phyloP scores from a whole-genome alignment of 2,329 filamentous ascomycete species.

The Ceratocystiopsis minuta region DNA sequence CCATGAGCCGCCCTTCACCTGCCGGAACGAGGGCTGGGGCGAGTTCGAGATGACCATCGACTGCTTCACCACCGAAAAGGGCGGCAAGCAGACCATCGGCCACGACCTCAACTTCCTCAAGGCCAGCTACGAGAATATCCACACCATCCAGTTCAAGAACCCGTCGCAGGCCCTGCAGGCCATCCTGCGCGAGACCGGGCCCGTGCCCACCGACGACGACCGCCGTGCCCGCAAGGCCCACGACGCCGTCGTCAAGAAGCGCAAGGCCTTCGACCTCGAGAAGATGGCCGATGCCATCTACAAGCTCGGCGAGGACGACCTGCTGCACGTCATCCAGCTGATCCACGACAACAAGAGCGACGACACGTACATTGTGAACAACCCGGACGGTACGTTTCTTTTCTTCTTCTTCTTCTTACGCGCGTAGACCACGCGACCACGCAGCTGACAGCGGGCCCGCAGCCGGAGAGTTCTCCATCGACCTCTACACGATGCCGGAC shows the following conservation, averaged over 20 bases:
- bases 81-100: conserved; percentile 55
- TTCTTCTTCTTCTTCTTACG: conserved; percentile 5
- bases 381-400: conserved; percentile 58
- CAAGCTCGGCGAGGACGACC: conserved; percentile 79
- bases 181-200: conserved; percentile 64
- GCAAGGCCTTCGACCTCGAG: conserved; percentile 67
- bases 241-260: conserved; percentile 57
- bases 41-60: conserved; percentile 92
- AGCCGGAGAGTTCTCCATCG: conserved; percentile 95
- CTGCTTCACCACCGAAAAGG: conserved; percentile 70
- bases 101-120: conserved; percentile 89
- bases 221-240: conserved; percentile 44
- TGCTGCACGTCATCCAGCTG: conserved; percentile 90
- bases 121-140: conserved; percentile 64
- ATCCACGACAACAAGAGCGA: conserved; percentile 92
- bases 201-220: conserved; percentile 60
- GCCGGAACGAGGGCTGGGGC: conserved; percentile 91
- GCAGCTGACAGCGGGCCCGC: conserved; percentile 6
- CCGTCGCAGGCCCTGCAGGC: conserved; percentile 73
- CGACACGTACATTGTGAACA: conserved; percentile 93
- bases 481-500: conserved; percentile 93
- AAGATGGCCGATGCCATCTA: conserved; percentile 86
- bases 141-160: conserved; percentile 76
- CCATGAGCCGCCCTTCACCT: conserved; percentile 70
- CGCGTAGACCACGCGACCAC: conserved; percentile 12